Evolutionary conservation across 2,329 filamentous ascomycete species (phyloP), one percentile per base, ranked within the genome.

Genomic region (Sarocladiaceae sp.): DNA sequence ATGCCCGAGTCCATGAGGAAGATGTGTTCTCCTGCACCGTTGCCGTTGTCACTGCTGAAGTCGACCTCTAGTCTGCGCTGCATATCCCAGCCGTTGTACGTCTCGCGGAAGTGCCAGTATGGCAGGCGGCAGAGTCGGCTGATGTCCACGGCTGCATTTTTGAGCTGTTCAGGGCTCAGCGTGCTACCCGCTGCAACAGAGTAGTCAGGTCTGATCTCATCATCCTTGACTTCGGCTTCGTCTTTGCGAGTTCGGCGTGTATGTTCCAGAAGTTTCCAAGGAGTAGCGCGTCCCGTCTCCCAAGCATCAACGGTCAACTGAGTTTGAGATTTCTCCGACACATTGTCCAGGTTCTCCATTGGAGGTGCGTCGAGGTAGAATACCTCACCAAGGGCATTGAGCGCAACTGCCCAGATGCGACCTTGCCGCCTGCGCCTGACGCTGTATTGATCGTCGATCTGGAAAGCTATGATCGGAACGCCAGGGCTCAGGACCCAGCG

Each of bases 61-160:
- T 98, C 93, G 2, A 95, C 88, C 55, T 93, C 84, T 3, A 97
- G 68, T 49, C 72, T 81, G 48, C 89, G 79, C 44, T 81, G 81
- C 90, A 97, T 97, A 56, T 97, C 87, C 91, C 93, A 97, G 2
- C 85, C 85, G 33, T 85, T 69, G 56, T 86, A 97, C 1, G 80
- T 70, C 55, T 82, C 83, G 18, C 83, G 80, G 60, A 95, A 95
- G 53, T 94, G 79, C 52, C 79, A 82, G 53, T 84, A 80, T 0
- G 69, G 70, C 15, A 94, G 62, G 7, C 26, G 26, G 27, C 26
- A 32, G 52, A 85, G 94, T 33, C 74, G 77, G 53, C 95, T 85
- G 44, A 95, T 88, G 60, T 94, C 88, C 40, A 76, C 75, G 1
- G 88, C 88, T 60, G 95, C 89, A 2, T 85, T 82, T 29, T 71